Base-by-base conservation (phyloP, 2,329 filamentous ascomycete genomes). In the Fusarium nisikadoi region DNA sequence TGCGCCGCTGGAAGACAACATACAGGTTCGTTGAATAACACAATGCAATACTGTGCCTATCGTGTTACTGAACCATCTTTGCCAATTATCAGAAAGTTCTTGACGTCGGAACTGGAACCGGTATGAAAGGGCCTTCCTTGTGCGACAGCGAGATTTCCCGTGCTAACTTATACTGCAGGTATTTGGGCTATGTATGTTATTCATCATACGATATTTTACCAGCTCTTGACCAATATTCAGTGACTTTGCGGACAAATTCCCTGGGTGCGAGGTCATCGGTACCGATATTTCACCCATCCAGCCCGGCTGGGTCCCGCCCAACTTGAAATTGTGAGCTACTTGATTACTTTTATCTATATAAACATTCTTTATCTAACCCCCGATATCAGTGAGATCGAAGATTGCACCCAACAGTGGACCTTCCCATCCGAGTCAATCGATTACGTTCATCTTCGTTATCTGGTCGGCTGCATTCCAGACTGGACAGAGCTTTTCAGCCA, bases 271-370 rank as follows among this genome's bases (percentile, higher is more conserved):
- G 20, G 45, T 47, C 10, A 47, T 31, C 0, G 45, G 45, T 17
- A 47, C 45, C 14, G 45, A 47, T 31, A 47, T 47, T 12, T 47
- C 45, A 0, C 45, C 45, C 20, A 47, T 47, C 27, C 45, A 47
- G 0, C 45, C 45, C 3, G 45, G 27, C 45, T 47, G 45, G 45
- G 45, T 47, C 7, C 45, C 45, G 17, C 45, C 45, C 10, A 31
- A 47, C 45, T 12, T 31, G 5, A 47, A 47, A 31, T 47, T 47
- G 45, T 47, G 45, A 47, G 45, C 27, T 6, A n/a, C 5, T n/a
- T 6, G 0, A n/a, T 8, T 2, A 17, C 27, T 12, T 12, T 12
- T 6, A 7, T 31, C 20, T 8, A 0, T n/a, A 20, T 6, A 6
- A 9, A 27, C 6, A 27, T 6, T 9, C 4, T 9, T 4, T 5